A percentile compares a stretch with the other conserved stretches of the same genome.
Evolutionary conservation across 257 asterid genomes (phyloP).

Genomic region (Nicotiana obtusifolia): DNA sequence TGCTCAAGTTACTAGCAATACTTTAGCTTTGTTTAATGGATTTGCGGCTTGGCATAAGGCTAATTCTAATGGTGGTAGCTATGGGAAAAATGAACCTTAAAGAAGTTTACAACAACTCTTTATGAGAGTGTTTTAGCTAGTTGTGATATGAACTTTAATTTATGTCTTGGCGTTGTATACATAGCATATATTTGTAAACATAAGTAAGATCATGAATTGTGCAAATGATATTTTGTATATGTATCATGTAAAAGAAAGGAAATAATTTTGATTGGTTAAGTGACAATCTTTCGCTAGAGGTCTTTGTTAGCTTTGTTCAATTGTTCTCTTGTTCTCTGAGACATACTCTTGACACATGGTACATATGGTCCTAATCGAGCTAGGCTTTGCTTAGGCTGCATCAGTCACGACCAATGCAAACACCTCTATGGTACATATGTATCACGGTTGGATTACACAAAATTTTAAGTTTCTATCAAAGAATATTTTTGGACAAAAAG

Average conservation of each 20-base stretch:
- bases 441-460: too few relatives aligned
- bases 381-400: too few relatives aligned
- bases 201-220: neutral
- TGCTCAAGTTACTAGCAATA: conserved; percentile 48
- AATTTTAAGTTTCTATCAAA: too few relatives aligned
- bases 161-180: neutral
- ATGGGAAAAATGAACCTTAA: neutral
- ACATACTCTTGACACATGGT: too few relatives aligned
- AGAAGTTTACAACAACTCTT: neutral
- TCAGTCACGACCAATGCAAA: too few relatives aligned
- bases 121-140: neutral
- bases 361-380: too few relatives aligned
- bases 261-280: neutral
- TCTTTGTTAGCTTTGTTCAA: too few relatives aligned
- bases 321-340: too few relatives aligned
- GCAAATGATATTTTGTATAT: neutral
- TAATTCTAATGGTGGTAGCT: neutral
- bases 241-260: neutral
- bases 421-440: too few relatives aligned
- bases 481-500: too few relatives aligned
- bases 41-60: conserved; percentile 43
- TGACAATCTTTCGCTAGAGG: neutral
- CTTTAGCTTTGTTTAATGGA: conserved; percentile 46
- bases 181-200: neutral
- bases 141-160: neutral